Evolutionary conservation across 306 rosid species (phyloP).

Genomic region (Castanospermum australe): DNA sequence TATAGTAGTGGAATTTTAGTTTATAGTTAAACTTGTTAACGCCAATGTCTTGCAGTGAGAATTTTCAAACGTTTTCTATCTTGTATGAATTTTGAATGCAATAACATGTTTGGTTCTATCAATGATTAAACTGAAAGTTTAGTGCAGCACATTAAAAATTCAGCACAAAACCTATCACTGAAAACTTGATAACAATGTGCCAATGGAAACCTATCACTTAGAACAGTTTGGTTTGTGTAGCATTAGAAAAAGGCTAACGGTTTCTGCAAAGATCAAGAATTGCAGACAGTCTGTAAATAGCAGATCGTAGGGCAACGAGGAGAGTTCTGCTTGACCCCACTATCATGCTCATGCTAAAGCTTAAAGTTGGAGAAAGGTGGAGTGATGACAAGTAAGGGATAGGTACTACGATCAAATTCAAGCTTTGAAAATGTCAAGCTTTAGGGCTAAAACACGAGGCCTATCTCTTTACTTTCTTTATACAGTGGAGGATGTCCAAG

Average conservation of each 20-base stretch:
- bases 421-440: not conserved
- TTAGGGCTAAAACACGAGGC: not conserved
- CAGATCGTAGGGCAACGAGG: too few relatives aligned
- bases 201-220: too few relatives aligned
- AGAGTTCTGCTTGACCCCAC: too few relatives aligned
- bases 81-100: slow-evolving; percentile 26
- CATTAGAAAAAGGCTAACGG: not conserved
- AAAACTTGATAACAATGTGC: not conserved
- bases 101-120: slow-evolving; percentile 17
- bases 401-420: not conserved
- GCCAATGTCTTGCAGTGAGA: slow-evolving; percentile 8
- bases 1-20: slow-evolving; percentile 33
- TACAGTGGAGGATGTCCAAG: not conserved
- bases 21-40: slow-evolving; percentile 25
- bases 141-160: not conserved
- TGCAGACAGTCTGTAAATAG: not conserved
- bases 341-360: too few relatives aligned
- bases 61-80: slow-evolving; percentile 21
- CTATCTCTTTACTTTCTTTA: too few relatives aligned
- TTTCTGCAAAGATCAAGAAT: too few relatives aligned
- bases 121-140: not conserved
- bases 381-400: not conserved
- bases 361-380: not conserved
- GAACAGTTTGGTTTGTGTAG: not conserved
- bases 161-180: not conserved